Conservation (phyloP, 768 basidiomycete species). For the Suillus ampliporus region DNA sequence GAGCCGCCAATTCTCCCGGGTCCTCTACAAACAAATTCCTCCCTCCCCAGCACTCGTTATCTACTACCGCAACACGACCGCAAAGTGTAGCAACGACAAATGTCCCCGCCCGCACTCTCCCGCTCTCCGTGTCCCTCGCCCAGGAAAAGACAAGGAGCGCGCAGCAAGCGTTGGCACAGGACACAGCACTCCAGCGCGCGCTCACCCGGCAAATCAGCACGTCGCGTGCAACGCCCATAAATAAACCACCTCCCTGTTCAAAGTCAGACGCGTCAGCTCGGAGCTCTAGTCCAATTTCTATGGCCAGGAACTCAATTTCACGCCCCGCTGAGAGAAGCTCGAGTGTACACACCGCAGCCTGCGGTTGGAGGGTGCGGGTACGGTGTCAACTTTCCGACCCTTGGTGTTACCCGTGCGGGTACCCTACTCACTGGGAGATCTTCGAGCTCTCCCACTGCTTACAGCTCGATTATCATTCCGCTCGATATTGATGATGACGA, state of each 20-base stretch:
- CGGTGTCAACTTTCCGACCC: too few relatives aligned
- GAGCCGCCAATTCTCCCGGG: too few relatives aligned
- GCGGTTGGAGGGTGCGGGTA: background rate
- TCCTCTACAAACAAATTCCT: slow-evolving; percentile 17
- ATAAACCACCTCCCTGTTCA: too few relatives aligned
- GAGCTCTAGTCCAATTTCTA: too few relatives aligned
- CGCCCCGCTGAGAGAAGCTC: background rate
- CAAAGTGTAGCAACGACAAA: slow-evolving; percentile 22
- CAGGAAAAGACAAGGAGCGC: slow-evolving; percentile 47
- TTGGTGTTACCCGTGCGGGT: too few relatives aligned
- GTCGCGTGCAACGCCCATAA: slow-evolving; percentile 67
- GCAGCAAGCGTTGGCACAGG: too few relatives aligned
- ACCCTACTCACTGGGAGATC: background rate
- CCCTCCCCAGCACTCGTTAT: slow-evolving; percentile 30
- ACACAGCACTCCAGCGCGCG: slow-evolving; percentile 57
- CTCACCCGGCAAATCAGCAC: slow-evolving; percentile 78
- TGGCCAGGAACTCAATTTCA: slow-evolving; percentile 10
- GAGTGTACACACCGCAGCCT: background rate
- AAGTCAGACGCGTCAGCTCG: too few relatives aligned
- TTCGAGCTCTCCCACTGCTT: background rate
- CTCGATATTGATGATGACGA: slow-evolving; percentile 5
- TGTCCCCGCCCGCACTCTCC: slow-evolving; percentile 56
- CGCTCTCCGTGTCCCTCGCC: slow-evolving; percentile 72
- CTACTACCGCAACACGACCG: slow-evolving; percentile 12
- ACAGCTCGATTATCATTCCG: too few relatives aligned